phyloP scores from a whole-genome alignment of 345 rosid genomes.

The Boechera divaricarpa region DNA sequence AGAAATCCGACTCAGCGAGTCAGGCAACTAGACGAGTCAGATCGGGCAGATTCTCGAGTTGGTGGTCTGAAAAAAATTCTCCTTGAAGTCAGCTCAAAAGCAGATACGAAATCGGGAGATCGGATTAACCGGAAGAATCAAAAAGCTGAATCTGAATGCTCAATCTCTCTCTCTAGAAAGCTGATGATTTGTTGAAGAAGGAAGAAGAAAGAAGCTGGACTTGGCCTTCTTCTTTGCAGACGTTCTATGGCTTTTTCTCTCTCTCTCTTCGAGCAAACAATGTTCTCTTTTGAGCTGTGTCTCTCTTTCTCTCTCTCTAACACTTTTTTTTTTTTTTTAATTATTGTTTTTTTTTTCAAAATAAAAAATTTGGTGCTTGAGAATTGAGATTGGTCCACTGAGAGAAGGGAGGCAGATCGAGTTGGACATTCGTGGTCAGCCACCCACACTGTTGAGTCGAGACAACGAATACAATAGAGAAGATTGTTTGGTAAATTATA shows the following conservation, averaged over 20 bases:
- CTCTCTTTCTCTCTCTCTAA: constrained; percentile 27
- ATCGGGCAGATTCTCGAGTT: constrained; percentile 38
- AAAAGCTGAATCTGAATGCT: constrained; percentile 25
- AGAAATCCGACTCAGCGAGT: constrained; percentile 34
- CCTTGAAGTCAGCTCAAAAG: constrained; percentile 26
- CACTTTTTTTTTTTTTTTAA: constrained; percentile 10
- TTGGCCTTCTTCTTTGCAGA: constrained; percentile 41
- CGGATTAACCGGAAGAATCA: background rate
- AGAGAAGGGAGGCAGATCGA: constrained; percentile 41
- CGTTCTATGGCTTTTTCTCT: constrained; percentile 43
- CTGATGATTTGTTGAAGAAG: constrained; percentile 11
- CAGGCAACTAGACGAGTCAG: constrained; percentile 32
- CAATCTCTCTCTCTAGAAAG: constrained; percentile 1
- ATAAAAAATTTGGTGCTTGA: constrained; percentile 28
- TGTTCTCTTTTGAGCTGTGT: constrained; percentile 47
- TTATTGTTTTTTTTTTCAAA: background rate
- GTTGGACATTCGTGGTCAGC: constrained; percentile 51
- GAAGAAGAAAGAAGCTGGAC: constrained; percentile 28
- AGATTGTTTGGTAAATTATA: background rate
- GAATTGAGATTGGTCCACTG: constrained; percentile 41
- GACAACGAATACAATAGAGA: constrained; percentile 8
- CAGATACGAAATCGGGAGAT: constrained; percentile 32
- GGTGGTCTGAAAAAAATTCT: constrained; percentile 12
- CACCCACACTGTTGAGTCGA: constrained; percentile 32
- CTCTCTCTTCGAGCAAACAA: constrained; percentile 31